Evolutionary conservation across 225 moss, liverwort and hornwort genomes (phyloP).

Genomic region (Neckera pumila): DNA sequence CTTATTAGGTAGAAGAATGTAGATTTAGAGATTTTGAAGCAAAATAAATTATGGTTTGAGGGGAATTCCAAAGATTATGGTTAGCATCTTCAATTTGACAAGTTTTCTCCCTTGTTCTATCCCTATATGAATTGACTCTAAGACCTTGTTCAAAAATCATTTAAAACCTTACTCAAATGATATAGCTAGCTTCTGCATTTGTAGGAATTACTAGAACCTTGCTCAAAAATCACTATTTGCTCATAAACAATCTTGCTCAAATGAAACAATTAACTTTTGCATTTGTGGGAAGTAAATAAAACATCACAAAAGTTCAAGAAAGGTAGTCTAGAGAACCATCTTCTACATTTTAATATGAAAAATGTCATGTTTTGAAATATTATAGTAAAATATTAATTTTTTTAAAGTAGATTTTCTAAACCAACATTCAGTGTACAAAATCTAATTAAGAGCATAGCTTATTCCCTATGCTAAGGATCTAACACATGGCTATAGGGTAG

Average conservation of each 20-base stretch:
- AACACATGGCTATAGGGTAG: too few relatives aligned
- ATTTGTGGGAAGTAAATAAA: background rate
- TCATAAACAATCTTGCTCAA: too few relatives aligned
- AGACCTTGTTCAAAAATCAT: background rate
- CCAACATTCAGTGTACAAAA: accelerated
- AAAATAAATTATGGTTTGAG: too few relatives aligned
- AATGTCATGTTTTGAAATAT: accelerated
- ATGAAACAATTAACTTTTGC: background rate
- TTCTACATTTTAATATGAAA: background rate
- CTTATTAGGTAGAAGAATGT: background rate
- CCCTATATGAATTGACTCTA: background rate
- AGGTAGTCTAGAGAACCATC: background rate
- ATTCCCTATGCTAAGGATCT: accelerated
- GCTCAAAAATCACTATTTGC: too few relatives aligned
- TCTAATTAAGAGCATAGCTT: accelerated
- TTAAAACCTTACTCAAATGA: too few relatives aligned
- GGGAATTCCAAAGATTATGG: background rate
- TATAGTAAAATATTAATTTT: background rate
- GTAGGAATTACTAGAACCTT: too few relatives aligned
- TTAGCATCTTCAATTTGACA: background rate
- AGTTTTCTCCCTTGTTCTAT: accelerated
- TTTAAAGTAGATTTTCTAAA: background rate
- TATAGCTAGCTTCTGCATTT: too few relatives aligned
- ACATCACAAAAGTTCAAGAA: background rate
- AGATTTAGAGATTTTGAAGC: background rate